Conservation (phyloP, 1,139 yeast species). For the Scheffersomyces quercinus region DNA sequence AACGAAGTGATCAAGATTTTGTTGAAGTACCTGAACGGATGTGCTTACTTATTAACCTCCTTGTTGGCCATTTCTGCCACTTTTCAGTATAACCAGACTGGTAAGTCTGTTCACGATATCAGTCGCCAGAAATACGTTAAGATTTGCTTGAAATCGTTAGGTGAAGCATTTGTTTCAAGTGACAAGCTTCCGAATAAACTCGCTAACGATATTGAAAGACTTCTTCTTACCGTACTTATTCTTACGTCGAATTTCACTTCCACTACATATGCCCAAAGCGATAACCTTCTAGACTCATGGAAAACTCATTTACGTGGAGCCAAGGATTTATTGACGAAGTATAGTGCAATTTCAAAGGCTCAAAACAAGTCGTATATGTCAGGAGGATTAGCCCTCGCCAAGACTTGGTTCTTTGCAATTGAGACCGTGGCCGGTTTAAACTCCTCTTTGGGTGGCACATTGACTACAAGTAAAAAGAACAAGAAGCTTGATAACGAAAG, state of each 20-base stretch:
- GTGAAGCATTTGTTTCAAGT: constrained; percentile 30
- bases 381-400: constrained; percentile 45
- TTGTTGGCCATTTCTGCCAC: constrained; percentile 41
- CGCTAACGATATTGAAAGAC: constrained; percentile 36
- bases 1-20: constrained; percentile 37
- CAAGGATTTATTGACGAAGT: constrained; percentile 37
- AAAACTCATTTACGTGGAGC: constrained; percentile 44
- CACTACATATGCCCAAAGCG: constrained; percentile 17
- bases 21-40: constrained; percentile 33
- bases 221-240: constrained; percentile 39
- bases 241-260: constrained; percentile 42
- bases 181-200: constrained; percentile 7
- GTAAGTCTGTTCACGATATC: constrained; percentile 29
- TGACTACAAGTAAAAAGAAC: constrained; percentile 12
- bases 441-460: constrained; percentile 34
- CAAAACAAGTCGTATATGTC: constrained; percentile 16
- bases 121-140: constrained; percentile 33
- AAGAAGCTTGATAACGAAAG: constrained; percentile 1
- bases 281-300: constrained; percentile 31
- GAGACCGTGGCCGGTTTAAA: constrained; percentile 38
- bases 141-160: constrained; percentile 32
- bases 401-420: constrained; percentile 47
- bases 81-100: constrained; percentile 35
- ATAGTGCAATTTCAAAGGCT: constrained; percentile 23
- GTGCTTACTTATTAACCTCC: constrained; percentile 37